Evolutionary conservation across 805 yeast genomes (phyloP).

Genomic region (Ogataea chonburiensis): DNA sequence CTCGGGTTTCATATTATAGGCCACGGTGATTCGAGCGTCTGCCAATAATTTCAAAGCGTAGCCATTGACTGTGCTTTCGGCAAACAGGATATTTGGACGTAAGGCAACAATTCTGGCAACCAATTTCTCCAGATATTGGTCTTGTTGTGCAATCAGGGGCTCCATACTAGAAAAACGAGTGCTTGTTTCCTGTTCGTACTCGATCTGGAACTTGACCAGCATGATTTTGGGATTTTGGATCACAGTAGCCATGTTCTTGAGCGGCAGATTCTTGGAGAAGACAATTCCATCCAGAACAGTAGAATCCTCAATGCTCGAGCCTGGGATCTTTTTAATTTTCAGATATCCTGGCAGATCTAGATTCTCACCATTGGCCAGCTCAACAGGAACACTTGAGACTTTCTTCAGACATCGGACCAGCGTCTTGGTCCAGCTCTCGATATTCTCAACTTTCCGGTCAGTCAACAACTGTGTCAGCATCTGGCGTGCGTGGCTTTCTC

Average conservation of each 20-base stretch:
- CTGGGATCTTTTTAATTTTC: slow-evolving; percentile 80
- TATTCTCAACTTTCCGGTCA: slow-evolving; percentile 55
- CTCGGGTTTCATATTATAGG: slow-evolving; percentile 75
- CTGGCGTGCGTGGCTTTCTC: slow-evolving; percentile 46
- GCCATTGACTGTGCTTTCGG: slow-evolving; percentile 80
- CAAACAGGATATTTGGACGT: slow-evolving; percentile 74
- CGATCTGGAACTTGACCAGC: slow-evolving; percentile 84
- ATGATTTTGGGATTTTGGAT: slow-evolving; percentile 73
- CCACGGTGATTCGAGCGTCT: slow-evolving; percentile 77
- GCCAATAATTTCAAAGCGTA: slow-evolving; percentile 70
- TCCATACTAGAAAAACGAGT: slow-evolving; percentile 66
- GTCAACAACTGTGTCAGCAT: slow-evolving; percentile 57
- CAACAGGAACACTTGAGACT: slow-evolving; percentile 59
- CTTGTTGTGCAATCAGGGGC: slow-evolving; percentile 82
- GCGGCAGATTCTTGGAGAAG: slow-evolving; percentile 79
- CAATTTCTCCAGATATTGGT: slow-evolving; percentile 76
- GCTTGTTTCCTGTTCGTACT: slow-evolving; percentile 60
- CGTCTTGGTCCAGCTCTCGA: slow-evolving; percentile 57
- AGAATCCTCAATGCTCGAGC: slow-evolving; percentile 65
- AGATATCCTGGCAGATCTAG: slow-evolving; percentile 87
- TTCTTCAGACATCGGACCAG: slow-evolving; percentile 51
- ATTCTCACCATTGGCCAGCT: slow-evolving; percentile 62
- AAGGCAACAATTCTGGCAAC: slow-evolving; percentile 75
- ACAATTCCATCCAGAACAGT: slow-evolving; percentile 72
- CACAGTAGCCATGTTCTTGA: slow-evolving; percentile 69